Base-by-base conservation (phyloP, 495 filamentous ascomycete species). In the Penicillium flavigenum region DNA sequence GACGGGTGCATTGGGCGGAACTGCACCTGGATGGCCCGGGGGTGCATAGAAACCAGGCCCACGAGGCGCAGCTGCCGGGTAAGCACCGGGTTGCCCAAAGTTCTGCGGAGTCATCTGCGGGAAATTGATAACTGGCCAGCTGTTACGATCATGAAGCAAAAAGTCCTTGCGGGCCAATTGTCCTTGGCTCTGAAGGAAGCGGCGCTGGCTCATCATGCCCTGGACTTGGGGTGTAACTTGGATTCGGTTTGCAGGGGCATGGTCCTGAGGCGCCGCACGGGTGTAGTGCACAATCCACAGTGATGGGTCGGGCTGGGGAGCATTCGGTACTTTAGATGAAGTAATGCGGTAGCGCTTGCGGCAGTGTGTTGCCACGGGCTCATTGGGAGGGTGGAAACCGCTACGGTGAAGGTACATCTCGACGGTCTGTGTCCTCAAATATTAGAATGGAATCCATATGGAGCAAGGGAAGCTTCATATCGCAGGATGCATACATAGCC, bases 231-330 rank as follows among this genome's bases (percentile, higher is more conserved):
- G 81, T 20, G 78, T 65, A 12, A 84, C 62, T 1, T 81, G 86
- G 19, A 96, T 83, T 26, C 82, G 75, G 20, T 79, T 80, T 26
- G 80, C 77, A 1, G 88, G 88, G 38, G 91, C 76, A 53, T 88
- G 85, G 56, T 95, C 84, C 31, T 79, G 73, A 32, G 80, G 86
- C 11, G 95, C 88, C 24, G 87, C 78, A 47, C 83, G 82, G 27
- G 85, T 81, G 66, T 97, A 98, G 73, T 98, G 94, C n/a, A 96
- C 84, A 54, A 98, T 88, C 91, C 91, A 97, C 32, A 97, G 77
- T 17, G 86, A 86, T 6, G 88, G 86, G 70, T 97, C 91, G 43
- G 88, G 81, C 22, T 81, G 79, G 16, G 88, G 83, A 14, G 81
- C 79, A 45, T 80, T 82, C 10, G 83, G 82, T 20, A 79, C 77